Percentiles rank a stretch among this genome's conserved stretches.
These are phyloP conservation scores for Colletotrichum sp. DNA, from an alignment of 2,329 filamentous ascomycete species.

Conservation along the genomic window DNA sequence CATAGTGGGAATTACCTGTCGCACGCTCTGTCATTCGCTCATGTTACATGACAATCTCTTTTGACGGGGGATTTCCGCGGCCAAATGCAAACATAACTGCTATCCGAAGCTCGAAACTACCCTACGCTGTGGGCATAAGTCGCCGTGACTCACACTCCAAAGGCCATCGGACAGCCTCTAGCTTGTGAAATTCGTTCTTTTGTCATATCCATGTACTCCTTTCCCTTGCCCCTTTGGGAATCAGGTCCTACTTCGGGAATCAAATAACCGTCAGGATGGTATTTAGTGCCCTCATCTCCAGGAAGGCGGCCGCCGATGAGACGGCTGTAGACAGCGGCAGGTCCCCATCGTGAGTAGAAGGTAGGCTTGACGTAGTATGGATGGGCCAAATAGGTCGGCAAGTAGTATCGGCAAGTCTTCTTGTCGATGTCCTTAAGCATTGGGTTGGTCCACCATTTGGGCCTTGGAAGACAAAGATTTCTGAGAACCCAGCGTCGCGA, in stretches of 20 bases:
- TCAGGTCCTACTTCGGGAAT: slow-evolving; percentile 31
- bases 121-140: background rate
- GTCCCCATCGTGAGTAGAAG: slow-evolving; percentile 53
- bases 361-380: slow-evolving; percentile 60
- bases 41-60: background rate
- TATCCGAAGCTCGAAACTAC: background rate
- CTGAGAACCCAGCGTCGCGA: slow-evolving; percentile 50
- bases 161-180: slow-evolving; percentile 8
- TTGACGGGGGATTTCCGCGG: accelerated
- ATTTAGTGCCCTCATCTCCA: slow-evolving; percentile 50
- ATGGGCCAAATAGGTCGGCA: slow-evolving; percentile 46
- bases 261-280: slow-evolving; percentile 51
- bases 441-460: slow-evolving; percentile 24
- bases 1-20: accelerated
- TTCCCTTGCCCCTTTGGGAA: slow-evolving; percentile 23
- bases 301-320: slow-evolving; percentile 51
- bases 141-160: background rate
- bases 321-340: slow-evolving; percentile 47
- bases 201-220: slow-evolving; percentile 16
- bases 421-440: slow-evolving; percentile 38
- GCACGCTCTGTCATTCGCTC: background rate
- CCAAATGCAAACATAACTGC: background rate
- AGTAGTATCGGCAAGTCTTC: slow-evolving; percentile 44
- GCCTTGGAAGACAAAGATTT: slow-evolving; percentile 56
- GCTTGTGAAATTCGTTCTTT: background rate